Conservation (phyloP, 179 eudicot species). For the Beta lomatogona region DNA sequence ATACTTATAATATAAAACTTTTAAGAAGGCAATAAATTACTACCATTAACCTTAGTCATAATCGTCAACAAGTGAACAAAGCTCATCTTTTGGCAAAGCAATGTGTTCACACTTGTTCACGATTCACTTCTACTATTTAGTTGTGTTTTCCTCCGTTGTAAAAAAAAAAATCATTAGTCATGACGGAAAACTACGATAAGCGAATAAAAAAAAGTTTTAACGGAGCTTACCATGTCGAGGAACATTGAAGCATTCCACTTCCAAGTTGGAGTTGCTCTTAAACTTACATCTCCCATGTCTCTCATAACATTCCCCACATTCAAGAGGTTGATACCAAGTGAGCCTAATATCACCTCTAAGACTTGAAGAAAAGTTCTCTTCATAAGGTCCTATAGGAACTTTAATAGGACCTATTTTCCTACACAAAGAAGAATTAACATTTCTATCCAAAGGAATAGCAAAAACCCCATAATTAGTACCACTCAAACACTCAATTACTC, state of each 20-base stretch:
- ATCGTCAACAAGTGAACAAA: too few relatives aligned
- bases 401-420: conserved; percentile 1
- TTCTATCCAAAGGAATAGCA: background rate
- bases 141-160: too few relatives aligned
- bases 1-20: too few relatives aligned
- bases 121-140: too few relatives aligned
- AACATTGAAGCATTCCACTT: conserved; percentile 24
- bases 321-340: conserved; percentile 22
- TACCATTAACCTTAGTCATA: too few relatives aligned
- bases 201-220: background rate
- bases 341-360: conserved; percentile 22
- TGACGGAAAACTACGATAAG: background rate
- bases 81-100: too few relatives aligned
- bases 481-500: conserved; percentile 26
- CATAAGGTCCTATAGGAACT: conserved; percentile 10
- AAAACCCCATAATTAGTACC: conserved; percentile 24
- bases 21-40: too few relatives aligned
- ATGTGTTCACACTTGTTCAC: too few relatives aligned
- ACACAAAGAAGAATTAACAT: conserved; percentile 4
- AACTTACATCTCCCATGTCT: conserved; percentile 26
- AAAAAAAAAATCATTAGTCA: too few relatives aligned
- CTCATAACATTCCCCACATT: conserved; percentile 22
- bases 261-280: conserved; percentile 13
- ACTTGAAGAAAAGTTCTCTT: conserved; percentile 3
- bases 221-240: conserved; percentile 23